Evolutionary conservation across 1,284 basidiomycete species (phyloP), one percentile per base, ranked within the genome.

Genomic region (Bjerkandera adusta): DNA sequence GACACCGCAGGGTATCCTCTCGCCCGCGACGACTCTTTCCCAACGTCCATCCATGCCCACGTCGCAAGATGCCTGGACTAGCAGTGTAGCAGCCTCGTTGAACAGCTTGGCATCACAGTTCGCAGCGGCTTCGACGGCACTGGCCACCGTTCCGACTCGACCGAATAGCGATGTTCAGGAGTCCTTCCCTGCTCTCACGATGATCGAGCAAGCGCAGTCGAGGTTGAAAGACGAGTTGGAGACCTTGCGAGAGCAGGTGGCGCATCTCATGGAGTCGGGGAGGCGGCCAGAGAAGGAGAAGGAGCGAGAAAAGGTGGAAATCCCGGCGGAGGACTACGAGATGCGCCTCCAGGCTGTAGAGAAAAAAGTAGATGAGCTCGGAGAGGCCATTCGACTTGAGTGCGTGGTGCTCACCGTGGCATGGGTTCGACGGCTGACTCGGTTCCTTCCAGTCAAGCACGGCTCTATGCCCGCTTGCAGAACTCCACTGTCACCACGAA

Each of bases 41-140:
- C 25, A 36, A 27, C 24, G 38, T 10, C 24, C 24, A n/a, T 6
- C 40, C 13, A 18, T 37, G 16, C 42, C 25, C 11, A 36, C 24
- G 18, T 35, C 20, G 18, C 35, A 47, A 24, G 50, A 54, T 36
- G 51, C 56, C 4, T 63, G 61, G 62, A 52, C 55, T 6, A 52
- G 56, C 36, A 54, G 57, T 37, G 60, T 73, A 37, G 68, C 69
- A 0, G 55, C 62, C 15, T 68, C 68, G 13, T 69, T 73, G 44
- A 63, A 61, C 6, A 61, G 64, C 13, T 66, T 73, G 55, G 69
- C 69, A 3, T 60, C 64, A 20, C 69, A 73, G 55, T 70, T 73
- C 48, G 60, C 62, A 11, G 68, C 66, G 0, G 68, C 71, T 12
- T 69, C 68, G 16, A 65, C 66, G 27, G 67, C 68, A 4, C 63